Percentiles rank a stretch among this genome's conserved stretches.
These are phyloP conservation scores for Trichaptum fuscoviolaceum DNA, from an alignment of 768 basidiomycete species.

Conservation along the genomic window DNA sequence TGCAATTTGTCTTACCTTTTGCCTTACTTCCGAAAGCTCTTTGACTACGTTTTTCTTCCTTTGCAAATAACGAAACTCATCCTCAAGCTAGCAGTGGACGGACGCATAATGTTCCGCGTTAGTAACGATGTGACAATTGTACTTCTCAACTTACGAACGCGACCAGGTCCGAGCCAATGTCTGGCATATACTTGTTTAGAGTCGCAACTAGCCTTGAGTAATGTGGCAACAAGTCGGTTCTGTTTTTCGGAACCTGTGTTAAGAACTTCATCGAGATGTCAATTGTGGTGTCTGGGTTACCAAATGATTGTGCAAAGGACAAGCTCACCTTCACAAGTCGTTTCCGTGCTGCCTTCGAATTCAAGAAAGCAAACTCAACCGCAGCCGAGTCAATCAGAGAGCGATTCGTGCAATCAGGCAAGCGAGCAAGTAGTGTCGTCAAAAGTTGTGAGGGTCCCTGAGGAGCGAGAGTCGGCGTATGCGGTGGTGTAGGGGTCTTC, in stretches of 20 bases:
- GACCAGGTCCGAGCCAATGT: constrained; percentile 80
- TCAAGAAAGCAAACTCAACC: constrained; percentile 93
- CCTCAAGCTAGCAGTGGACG: no score
- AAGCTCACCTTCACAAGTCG: constrained; percentile 71
- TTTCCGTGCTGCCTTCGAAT: constrained; percentile 94
- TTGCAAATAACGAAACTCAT: constrained; percentile 94
- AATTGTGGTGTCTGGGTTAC: constrained; percentile 8
- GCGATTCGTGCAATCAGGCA: constrained; percentile 93
- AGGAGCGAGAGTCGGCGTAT: constrained; percentile 63
- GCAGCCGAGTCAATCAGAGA: constrained; percentile 88
- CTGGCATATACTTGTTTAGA: constrained; percentile 88
- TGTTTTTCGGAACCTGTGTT: constrained; percentile 76
- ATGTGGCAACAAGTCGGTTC: constrained; percentile 88
- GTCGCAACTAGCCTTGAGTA: constrained; percentile 89
- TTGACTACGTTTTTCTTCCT: constrained; percentile 89
- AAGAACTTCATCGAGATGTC: constrained; percentile 54
- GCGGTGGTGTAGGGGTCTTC: constrained; percentile 49
- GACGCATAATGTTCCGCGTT: neutral
- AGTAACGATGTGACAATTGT: neutral
- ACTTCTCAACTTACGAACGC: constrained; percentile 52
- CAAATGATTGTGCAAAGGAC: constrained; percentile 5
- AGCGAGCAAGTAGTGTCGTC: constrained; percentile 80
- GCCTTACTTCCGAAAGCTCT: constrained; percentile 78
- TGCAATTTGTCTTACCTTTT: constrained; percentile 52
- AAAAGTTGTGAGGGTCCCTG: constrained; percentile 93